These are phyloP conservation scores for Cyclanthera cordifolia DNA, from an alignment of 306 rosid genomes.

Conservation along the genomic window DNA sequence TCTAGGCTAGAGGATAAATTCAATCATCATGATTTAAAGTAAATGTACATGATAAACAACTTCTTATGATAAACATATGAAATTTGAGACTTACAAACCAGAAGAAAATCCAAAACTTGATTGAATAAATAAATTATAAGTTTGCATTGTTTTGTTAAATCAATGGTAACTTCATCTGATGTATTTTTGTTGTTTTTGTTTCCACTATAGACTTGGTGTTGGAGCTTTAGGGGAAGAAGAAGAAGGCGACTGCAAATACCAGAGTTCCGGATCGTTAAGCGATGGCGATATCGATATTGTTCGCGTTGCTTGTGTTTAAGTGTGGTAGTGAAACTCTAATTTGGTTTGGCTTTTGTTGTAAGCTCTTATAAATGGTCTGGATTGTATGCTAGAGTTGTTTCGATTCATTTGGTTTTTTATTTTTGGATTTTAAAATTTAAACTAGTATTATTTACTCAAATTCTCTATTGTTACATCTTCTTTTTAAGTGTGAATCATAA, in stretches of 20 bases:
- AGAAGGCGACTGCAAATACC: not conserved
- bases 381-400: not conserved
- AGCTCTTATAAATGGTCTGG: not conserved
- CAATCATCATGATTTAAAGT: not conserved
- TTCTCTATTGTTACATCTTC: too few species aligned
- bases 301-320: not conserved
- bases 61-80: not conserved
- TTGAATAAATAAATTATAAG: not conserved
- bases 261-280: conserved; percentile 4
- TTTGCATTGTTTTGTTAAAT: not conserved
- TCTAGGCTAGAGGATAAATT: not conserved
- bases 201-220: conserved; percentile 75
- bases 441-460: too few species aligned
- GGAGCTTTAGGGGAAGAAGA: conserved; percentile 55
- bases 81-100: not conserved
- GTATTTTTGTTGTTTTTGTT: conserved; percentile 24
- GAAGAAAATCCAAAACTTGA: not conserved
- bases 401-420: too few species aligned
- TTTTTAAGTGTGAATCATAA: too few species aligned
- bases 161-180: not conserved
- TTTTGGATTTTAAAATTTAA: too few species aligned
- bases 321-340: not conserved
- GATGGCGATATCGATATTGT: conserved; percentile 4
- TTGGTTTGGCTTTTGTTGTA: conserved; percentile 6
- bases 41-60: not conserved